Evolutionary conservation across 1,284 basidiomycete species (phyloP).

Genomic region (Cutaneotrichosporon cyanovorans): DNA sequence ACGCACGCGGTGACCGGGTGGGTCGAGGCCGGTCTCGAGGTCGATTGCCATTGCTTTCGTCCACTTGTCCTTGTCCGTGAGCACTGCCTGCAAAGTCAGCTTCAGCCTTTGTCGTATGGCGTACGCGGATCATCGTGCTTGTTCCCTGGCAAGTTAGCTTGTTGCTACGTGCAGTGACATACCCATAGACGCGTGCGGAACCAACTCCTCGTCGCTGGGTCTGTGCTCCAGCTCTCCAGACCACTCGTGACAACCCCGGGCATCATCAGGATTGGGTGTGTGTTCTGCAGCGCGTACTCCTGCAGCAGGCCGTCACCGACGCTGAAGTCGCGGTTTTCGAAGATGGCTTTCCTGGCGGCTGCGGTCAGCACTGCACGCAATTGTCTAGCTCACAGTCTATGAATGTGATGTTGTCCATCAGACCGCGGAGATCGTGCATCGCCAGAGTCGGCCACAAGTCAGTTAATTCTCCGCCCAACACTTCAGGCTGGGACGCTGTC

Average conservation of each 20-base stretch:
- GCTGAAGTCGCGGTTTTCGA: constrained; percentile 70
- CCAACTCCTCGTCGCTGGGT: constrained; percentile 32
- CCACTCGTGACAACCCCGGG: constrained; percentile 55
- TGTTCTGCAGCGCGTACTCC: constrained; percentile 57
- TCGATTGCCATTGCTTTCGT: constrained; percentile 85
- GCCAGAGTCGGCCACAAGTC: constrained; percentile 29
- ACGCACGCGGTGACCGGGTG: constrained; percentile 77
- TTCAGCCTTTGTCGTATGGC: neutral
- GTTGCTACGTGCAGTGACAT: neutral
- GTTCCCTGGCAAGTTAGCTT: constrained; percentile 6
- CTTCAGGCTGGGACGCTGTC: constrained; percentile 13
- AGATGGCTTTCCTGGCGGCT: constrained; percentile 66
- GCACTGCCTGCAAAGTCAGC: constrained; percentile 47
- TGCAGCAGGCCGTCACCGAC: constrained; percentile 66
- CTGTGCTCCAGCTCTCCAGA: constrained; percentile 44
- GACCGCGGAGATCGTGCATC: constrained; percentile 35
- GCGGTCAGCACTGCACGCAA: constrained; percentile 48
- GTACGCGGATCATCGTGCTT: constrained; percentile 4
- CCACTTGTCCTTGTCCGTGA: constrained; percentile 77
- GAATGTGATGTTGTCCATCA: constrained; percentile 36
- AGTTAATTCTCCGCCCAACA: constrained; percentile 20
- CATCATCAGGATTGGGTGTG: constrained; percentile 70
- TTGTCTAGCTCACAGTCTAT: constrained; percentile 26
- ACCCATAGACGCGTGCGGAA: constrained; percentile 46
- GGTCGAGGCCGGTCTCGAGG: constrained; percentile 83